Percentiles rank a stretch among this genome's conserved stretches.
Conservation (phyloP, 371 early-diverging fungal genomes). For the Rhizopus stolonifer region DNA sequence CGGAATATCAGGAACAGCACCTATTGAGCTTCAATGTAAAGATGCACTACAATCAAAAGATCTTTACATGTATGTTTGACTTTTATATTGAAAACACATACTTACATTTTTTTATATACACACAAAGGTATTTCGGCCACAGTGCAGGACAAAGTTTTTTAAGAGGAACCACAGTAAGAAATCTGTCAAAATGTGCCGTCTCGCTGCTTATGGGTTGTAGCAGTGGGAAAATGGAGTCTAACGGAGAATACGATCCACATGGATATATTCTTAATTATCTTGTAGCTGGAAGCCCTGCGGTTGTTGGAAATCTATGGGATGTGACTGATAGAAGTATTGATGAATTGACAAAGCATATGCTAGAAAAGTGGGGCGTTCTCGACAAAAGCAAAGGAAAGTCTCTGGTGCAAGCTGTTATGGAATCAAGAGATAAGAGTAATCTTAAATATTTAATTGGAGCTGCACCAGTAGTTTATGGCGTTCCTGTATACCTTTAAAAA, state of each 20-base stretch:
- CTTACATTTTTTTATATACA: not conserved
- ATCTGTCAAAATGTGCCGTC: conserved; percentile 67
- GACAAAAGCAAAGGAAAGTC: conserved; percentile 35
- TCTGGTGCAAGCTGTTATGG: conserved; percentile 73
- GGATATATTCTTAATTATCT: conserved; percentile 82
- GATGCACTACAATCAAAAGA: conserved; percentile 58
- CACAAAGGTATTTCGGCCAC: conserved; percentile 98
- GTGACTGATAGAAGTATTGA: conserved; percentile 99
- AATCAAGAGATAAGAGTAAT: conserved; percentile 72
- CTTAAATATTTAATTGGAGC: conserved; percentile 49
- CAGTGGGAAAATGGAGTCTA: conserved; percentile 69
- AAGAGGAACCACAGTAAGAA: conserved; percentile 62
- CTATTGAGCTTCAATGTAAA: conserved; percentile 64
- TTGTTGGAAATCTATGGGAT: conserved; percentile 98
- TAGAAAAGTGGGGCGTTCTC: conserved; percentile 73
- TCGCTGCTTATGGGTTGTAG: conserved; percentile 91
- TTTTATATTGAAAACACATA: not conserved
- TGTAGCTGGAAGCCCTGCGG: conserved; percentile 78
- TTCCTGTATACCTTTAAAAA: conserved; percentile 66
- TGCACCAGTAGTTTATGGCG: conserved; percentile 95
- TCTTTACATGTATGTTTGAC: conserved; percentile 72
- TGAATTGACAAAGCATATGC: conserved; percentile 69
- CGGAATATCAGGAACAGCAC: conserved; percentile 70
- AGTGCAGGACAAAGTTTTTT: conserved; percentile 93
- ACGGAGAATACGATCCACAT: conserved; percentile 85